Evolutionary conservation across 2,329 filamentous ascomycete genomes (phyloP).

Genomic region (Alternaria sp.): DNA sequence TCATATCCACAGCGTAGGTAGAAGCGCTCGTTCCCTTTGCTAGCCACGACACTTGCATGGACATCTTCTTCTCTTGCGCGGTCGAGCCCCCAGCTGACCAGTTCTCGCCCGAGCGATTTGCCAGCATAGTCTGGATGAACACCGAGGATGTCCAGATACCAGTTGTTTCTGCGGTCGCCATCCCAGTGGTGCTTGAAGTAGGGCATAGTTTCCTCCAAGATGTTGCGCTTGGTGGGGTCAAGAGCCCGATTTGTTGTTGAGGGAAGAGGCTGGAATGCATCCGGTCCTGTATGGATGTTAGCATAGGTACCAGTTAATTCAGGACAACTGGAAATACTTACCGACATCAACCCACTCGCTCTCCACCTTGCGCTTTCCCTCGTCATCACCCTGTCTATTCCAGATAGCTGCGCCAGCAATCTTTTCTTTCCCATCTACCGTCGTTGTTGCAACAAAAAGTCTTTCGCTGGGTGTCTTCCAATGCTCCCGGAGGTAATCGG

Average conservation of each 20-base stretch:
- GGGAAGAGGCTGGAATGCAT: conserved; percentile 9
- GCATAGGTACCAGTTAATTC: neutral
- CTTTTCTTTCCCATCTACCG: conserved; percentile 11
- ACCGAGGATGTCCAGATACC: conserved; percentile 49
- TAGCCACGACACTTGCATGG: conserved; percentile 50
- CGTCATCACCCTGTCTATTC: conserved; percentile 30
- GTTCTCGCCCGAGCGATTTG: conserved; percentile 43
- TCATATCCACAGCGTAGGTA: conserved; percentile 49
- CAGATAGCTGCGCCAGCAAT: conserved; percentile 29
- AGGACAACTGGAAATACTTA: neutral
- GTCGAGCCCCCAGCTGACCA: conserved; percentile 53
- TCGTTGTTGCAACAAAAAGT: conserved; percentile 17
- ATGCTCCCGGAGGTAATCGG: conserved; percentile 15
- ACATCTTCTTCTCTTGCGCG: conserved; percentile 46
- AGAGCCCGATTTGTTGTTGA: conserved; percentile 28
- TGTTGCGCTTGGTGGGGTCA: conserved; percentile 19
- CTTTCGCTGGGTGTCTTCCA: conserved; percentile 20
- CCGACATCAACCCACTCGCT: conserved; percentile 20
- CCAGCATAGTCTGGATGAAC: conserved; percentile 51
- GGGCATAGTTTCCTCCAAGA: conserved; percentile 15
- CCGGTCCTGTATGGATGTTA: neutral
- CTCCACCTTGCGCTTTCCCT: conserved; percentile 16
- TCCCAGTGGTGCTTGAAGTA: conserved; percentile 29
- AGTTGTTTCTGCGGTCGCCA: conserved; percentile 40
- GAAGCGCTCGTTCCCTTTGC: conserved; percentile 50